A percentile compares a stretch with the other conserved stretches of the same genome.
phyloP scores from a whole-genome alignment of 768 basidiomycete species.

The Porpolomopsis calyptriformis region DNA sequence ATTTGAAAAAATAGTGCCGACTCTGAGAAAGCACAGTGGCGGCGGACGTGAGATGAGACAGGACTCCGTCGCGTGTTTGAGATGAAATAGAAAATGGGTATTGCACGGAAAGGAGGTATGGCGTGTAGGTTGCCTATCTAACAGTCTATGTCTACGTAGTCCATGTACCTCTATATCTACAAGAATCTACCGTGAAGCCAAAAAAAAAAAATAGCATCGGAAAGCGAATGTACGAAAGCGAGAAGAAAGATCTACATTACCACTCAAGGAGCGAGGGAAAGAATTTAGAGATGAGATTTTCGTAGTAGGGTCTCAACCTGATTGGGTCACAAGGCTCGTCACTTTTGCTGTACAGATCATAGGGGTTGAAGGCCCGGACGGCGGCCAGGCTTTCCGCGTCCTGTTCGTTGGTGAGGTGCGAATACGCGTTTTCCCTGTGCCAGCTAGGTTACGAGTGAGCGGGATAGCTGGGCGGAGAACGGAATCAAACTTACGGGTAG shows the following conservation, averaged over 20 bases:
- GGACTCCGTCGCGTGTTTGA: no score
- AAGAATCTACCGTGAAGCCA: not conserved
- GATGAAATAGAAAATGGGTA: no score
- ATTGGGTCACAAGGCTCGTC: conserved; percentile 55
- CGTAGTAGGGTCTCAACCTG: conserved; percentile 73
- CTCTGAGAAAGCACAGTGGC: no score
- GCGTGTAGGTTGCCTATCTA: no score
- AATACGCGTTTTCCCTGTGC: conserved; percentile 84
- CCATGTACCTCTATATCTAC: no score
- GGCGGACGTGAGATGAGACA: no score
- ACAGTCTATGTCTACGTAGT: no score
- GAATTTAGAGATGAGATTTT: conserved; percentile 70
- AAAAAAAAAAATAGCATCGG: not conserved
- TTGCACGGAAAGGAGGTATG: no score
- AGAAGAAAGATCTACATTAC: conserved; percentile 27
- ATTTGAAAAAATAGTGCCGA: no score
- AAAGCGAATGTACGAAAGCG: not conserved
- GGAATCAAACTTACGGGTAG: conserved; percentile 52
- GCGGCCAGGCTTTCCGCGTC: conserved; percentile 57
- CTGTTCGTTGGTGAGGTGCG: conserved; percentile 65
- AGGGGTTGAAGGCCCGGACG: conserved; percentile 84
- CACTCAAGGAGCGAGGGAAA: conserved; percentile 78
- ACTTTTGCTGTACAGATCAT: conserved; percentile 87
- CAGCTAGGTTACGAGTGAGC: conserved; percentile 31
- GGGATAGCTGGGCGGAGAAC: not conserved